phyloP scores from a whole-genome alignment of 139 green algal genomes.

The Trebouxia sp. region DNA sequence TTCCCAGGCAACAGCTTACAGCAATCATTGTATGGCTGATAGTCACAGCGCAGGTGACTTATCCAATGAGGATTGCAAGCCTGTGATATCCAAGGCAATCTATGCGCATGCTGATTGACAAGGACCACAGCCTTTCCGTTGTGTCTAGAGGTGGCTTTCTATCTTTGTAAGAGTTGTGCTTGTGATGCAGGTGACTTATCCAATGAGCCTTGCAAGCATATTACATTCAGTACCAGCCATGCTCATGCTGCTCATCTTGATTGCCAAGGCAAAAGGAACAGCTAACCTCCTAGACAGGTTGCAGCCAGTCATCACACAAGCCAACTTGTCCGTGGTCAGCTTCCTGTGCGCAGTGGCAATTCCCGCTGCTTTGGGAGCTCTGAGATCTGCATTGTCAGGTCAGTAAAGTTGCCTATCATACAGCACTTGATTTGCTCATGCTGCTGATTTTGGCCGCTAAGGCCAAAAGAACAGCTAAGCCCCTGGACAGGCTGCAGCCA shows the following conservation, averaged over 20 bases:
- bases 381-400: constrained; percentile 31
- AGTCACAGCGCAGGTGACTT: constrained; percentile 57
- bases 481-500: no score
- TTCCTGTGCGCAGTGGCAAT: constrained; percentile 12
- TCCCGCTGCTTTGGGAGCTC: constrained; percentile 35
- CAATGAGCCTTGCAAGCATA: constrained; percentile 28
- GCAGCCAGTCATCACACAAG: background rate
- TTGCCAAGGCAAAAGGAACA: background rate
- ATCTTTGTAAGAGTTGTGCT: background rate
- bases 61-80: constrained; percentile 34
- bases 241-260: background rate
- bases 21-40: no score
- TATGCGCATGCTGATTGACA: no score
- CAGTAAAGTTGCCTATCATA: background rate
- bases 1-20: no score
- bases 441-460: background rate
- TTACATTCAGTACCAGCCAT: background rate
- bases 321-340: background rate
- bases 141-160: no score
- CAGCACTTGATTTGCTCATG: background rate
- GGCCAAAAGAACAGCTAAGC: no score
- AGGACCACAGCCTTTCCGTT: no score
- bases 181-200: constrained; percentile 43
- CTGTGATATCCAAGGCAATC: background rate
- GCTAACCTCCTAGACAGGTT: background rate